Percentiles rank a stretch among this genome's conserved stretches.
Evolutionary conservation across 2,329 filamentous ascomycete genomes (phyloP).

Genomic region (Colletotrichum cereale): DNA sequence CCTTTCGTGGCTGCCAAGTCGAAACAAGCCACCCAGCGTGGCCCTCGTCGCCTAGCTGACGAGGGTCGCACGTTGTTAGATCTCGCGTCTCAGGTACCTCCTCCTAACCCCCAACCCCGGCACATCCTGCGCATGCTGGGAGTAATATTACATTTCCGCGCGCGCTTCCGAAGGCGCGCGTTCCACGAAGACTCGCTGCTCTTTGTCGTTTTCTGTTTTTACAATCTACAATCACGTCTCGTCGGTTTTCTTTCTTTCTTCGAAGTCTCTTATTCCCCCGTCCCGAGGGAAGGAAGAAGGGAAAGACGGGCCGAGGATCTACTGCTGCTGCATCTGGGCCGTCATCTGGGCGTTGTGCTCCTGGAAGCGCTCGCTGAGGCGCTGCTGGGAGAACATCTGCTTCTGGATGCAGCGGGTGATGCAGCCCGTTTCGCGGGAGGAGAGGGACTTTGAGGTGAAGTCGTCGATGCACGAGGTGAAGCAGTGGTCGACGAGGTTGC

Average conservation of each 20-base stretch:
- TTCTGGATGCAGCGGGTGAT: slow-evolving; percentile 96
- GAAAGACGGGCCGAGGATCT: slow-evolving; percentile 41
- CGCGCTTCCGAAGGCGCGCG: background rate
- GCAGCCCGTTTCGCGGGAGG: slow-evolving; percentile 89
- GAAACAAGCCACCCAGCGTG: background rate
- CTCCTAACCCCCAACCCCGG: background rate
- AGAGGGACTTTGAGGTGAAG: slow-evolving; percentile 97
- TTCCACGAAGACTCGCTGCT: slow-evolving; percentile 3
- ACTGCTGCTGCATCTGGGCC: slow-evolving; percentile 63
- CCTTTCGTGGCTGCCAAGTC: slow-evolving; percentile 5
- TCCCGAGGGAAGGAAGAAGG: background rate
- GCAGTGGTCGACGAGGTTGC: slow-evolving; percentile 84
- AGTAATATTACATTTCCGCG: slow-evolving; percentile 38
- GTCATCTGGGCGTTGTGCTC: slow-evolving; percentile 74
- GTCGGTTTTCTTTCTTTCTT: slow-evolving; percentile 14
- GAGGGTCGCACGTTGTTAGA: slow-evolving; percentile 3
- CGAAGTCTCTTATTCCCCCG: background rate
- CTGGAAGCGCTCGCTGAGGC: slow-evolving; percentile 90
- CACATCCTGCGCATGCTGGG: slow-evolving; percentile 22
- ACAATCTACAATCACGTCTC: slow-evolving; percentile 11
- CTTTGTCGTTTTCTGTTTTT: slow-evolving; percentile 9
- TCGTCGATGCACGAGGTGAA: slow-evolving; percentile 98
- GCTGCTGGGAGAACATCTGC: slow-evolving; percentile 91
- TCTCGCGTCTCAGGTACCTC: background rate
- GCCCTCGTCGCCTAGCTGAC: slow-evolving; percentile 12